Base-by-base conservation (phyloP, 164 flowering plant species). In the Stephania japonica region DNA sequence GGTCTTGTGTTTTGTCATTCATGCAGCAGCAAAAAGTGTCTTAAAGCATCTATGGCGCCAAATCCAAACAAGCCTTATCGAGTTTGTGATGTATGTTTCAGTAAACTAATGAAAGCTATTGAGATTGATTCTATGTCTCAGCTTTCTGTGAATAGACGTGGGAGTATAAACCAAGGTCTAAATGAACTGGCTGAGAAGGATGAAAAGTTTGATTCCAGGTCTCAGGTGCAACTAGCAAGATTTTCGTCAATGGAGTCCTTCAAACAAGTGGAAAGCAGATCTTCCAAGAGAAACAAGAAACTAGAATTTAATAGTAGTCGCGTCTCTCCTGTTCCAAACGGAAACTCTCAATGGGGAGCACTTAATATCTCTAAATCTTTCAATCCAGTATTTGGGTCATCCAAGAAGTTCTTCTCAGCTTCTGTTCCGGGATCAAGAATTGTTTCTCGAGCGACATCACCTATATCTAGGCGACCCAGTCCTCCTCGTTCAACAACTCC, bases 401-500 rank as follows among this genome's bases (percentile, higher is more conserved):
- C 99, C 62, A 95, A 95, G 81, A 95, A 95, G 73, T 90, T 88
- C 66, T 91, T 91, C 88, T 95, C 99, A 61, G 98, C 98, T 71
- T 95, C 99, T 71, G 97, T 95, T 83, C 99, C 99, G 70, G 98
- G 97, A 67, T 93, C 99, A 23, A 86, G 99, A 88, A 95, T 95
- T 78, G 96, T 85, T 72, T 95, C 99, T 75, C 91, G 99, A 59
- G 98, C 97, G 75, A 90, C 99, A 77, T 95, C 99, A 44, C 99
- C 99, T 32, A 86, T 93, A 78, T 95, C 99, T 69, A 89, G 99
- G 78, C 84, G 99, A 43, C 75, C 91, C 18, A 95, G 99, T 74
- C 98, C 98, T 75, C 97, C 98, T 77, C 99, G 99, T 69, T 89
- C 99, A 38, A 90, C 98, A 32, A 95, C 99, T 49, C 99, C 99